Percentiles rank a stretch among this genome's conserved stretches.
Conservation (phyloP, 2,329 filamentous ascomycete genomes). For the Aureobasidium sp. region DNA sequence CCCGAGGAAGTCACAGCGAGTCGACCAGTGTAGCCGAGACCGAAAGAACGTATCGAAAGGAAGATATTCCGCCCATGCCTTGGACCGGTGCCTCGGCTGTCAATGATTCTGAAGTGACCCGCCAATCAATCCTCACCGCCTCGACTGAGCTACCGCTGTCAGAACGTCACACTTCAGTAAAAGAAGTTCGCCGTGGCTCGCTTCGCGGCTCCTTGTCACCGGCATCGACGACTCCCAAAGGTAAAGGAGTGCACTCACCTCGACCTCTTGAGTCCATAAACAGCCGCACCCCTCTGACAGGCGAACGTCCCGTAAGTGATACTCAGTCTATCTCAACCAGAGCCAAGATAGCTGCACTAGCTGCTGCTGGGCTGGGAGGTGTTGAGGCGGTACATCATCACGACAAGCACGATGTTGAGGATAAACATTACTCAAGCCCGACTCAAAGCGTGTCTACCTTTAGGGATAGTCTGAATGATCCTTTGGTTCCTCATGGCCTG, state of each 20-base stretch:
- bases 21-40: conserved; percentile 46
- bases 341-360: conserved; percentile 31
- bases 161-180: conserved; percentile 49
- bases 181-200: conserved; percentile 57
- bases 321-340: conserved; percentile 36
- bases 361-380: conserved; percentile 35
- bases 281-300: conserved; percentile 47
- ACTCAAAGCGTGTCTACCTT: conserved; percentile 91
- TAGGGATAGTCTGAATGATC: conserved; percentile 45
- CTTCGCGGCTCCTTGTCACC: conserved; percentile 49
- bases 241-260: conserved; percentile 44
- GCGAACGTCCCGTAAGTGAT: conserved; percentile 37
- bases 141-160: conserved; percentile 67
- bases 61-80: conserved; percentile 71
- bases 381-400: conserved; percentile 18
- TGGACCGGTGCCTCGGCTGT: conserved; percentile 66
- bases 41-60: conserved; percentile 43
- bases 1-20: conserved; percentile 45
- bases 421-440: conserved; percentile 57
- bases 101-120: conserved; percentile 77
- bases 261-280: conserved; percentile 61
- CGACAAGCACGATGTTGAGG: conserved; percentile 33
- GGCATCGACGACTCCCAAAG: conserved; percentile 50
- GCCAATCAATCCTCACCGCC: conserved; percentile 78
- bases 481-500: conserved; percentile 28